Percentiles rank a stretch among this genome's conserved stretches.
Conservation (phyloP, 2,329 filamentous ascomycete genomes). For the Pseudocercospora pini-densiflorae region DNA sequence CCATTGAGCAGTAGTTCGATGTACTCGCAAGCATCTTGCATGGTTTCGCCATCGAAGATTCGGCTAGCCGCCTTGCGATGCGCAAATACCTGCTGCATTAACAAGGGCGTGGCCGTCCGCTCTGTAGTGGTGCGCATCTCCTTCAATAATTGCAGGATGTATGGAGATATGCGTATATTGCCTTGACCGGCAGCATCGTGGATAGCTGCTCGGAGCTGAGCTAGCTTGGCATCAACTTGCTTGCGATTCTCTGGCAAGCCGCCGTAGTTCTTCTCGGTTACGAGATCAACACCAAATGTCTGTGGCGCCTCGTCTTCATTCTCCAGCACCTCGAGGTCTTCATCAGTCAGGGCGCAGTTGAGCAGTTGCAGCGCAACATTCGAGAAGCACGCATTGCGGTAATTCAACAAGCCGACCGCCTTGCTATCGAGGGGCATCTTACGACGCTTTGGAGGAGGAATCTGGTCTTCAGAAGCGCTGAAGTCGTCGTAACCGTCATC, state of each 20-base stretch:
- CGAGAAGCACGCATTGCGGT: constrained; percentile 25
- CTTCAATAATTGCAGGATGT: background rate
- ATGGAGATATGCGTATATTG: background rate
- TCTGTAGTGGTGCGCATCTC: background rate
- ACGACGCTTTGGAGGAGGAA: background rate
- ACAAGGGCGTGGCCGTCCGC: constrained; percentile 4
- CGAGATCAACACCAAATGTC: background rate
- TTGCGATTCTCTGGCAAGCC: background rate
- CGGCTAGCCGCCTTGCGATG: background rate
- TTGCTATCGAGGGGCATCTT: background rate
- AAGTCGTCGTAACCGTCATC: background rate
- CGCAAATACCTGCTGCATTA: constrained; percentile 28
- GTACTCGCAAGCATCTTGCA: constrained; percentile 27
- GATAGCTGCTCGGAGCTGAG: background rate
- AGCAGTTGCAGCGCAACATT: constrained; percentile 28
- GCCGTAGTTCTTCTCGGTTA: background rate
- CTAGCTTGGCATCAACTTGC: background rate
- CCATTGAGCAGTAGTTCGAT: constrained; percentile 16
- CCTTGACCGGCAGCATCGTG: background rate
- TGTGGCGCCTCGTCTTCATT: background rate
- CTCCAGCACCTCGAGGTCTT: constrained; percentile 11
- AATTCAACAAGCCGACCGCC: constrained; percentile 20
- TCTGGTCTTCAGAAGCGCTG: background rate
- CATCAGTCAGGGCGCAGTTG: constrained; percentile 13
- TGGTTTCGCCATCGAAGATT: constrained; percentile 12